phyloP scores from a whole-genome alignment of 2,329 filamentous ascomycete genomes.

The Pyrenochaeta sp. region DNA sequence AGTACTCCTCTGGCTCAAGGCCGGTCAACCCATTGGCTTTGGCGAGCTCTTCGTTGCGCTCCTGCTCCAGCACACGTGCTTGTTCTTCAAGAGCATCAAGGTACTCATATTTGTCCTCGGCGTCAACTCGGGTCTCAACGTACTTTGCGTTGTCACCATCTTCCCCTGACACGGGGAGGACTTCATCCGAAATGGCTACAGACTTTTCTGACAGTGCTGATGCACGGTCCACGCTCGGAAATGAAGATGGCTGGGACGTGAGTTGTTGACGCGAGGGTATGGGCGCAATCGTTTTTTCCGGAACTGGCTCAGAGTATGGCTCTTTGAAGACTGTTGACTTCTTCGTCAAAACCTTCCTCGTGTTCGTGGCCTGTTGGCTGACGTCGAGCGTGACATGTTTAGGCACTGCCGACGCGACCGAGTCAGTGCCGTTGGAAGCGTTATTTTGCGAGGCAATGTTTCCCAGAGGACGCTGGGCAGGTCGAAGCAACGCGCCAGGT shows the following conservation, averaged over 20 bases:
- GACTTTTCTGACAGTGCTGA: constrained; percentile 23
- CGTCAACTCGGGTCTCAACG: constrained; percentile 20
- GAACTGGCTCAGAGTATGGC: constrained; percentile 25
- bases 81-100: constrained; percentile 50
- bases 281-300: constrained; percentile 21
- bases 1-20: constrained; percentile 73
- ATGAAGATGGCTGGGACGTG: constrained; percentile 31
- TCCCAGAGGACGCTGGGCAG: constrained; percentile 68
- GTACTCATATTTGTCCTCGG: constrained; percentile 44
- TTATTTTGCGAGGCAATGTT: constrained; percentile 30
- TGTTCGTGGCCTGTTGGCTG: constrained; percentile 45
- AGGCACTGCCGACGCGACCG: constrained; percentile 26
- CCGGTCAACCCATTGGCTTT: constrained; percentile 27
- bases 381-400: constrained; percentile 37
- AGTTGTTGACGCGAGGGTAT: constrained; percentile 33
- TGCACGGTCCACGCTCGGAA: constrained; percentile 32
- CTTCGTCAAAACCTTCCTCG: constrained; percentile 61
- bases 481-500: constrained; percentile 60
- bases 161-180: constrained; percentile 19
- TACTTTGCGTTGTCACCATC: constrained; percentile 14
- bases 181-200: constrained; percentile 23
- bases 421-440: constrained; percentile 18
- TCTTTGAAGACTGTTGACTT: constrained; percentile 66
- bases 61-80: constrained; percentile 45
- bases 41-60: constrained; percentile 47